phyloP scores from a whole-genome alignment of 345 rosid genomes.

The Camelina neglecta region DNA sequence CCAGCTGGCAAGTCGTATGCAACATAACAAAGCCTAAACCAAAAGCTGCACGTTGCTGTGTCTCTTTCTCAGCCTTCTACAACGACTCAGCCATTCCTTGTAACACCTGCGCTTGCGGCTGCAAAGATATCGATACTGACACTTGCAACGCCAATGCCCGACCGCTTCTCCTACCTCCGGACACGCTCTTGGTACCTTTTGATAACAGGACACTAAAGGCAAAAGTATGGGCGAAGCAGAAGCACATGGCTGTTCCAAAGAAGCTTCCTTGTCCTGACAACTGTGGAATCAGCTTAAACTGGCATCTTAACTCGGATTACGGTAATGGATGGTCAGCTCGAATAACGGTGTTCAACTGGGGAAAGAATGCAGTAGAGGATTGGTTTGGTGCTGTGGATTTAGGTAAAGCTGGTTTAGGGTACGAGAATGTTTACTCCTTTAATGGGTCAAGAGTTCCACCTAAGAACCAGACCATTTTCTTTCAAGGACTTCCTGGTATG shows the following conservation, averaged over 20 bases:
- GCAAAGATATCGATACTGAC: conserved; percentile 49
- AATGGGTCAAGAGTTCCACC: conserved; percentile 65
- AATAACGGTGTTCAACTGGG: conserved; percentile 88
- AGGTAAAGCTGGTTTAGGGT: conserved; percentile 65
- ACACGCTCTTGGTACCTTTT: conserved; percentile 72
- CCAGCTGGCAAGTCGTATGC: conserved; percentile 83
- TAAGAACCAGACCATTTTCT: conserved; percentile 62
- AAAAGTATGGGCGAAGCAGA: conserved; percentile 71
- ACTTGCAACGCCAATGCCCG: conserved; percentile 57
- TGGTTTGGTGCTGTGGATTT: conserved; percentile 76
- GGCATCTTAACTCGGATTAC: conserved; percentile 85
- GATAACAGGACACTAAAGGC: conserved; percentile 71
- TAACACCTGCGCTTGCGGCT: conserved; percentile 92
- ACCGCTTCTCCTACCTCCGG: conserved; percentile 75
- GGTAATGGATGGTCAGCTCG: conserved; percentile 76
- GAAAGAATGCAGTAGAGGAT: conserved; percentile 53
- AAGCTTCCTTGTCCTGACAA: conserved; percentile 88
- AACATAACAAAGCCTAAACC: conserved; percentile 73
- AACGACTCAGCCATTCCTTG: conserved; percentile 82
- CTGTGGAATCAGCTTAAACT: conserved; percentile 87
- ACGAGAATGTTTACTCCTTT: conserved; percentile 74
- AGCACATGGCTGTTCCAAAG: conserved; percentile 54
- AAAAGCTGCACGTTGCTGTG: conserved; percentile 70
- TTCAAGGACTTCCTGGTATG: conserved; percentile 71
- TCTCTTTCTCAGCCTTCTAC: conserved; percentile 90